Percentiles rank a stretch among this genome's conserved stretches.
Conservation (phyloP, 345 rosid species). For the Eucalyptus globulus region DNA sequence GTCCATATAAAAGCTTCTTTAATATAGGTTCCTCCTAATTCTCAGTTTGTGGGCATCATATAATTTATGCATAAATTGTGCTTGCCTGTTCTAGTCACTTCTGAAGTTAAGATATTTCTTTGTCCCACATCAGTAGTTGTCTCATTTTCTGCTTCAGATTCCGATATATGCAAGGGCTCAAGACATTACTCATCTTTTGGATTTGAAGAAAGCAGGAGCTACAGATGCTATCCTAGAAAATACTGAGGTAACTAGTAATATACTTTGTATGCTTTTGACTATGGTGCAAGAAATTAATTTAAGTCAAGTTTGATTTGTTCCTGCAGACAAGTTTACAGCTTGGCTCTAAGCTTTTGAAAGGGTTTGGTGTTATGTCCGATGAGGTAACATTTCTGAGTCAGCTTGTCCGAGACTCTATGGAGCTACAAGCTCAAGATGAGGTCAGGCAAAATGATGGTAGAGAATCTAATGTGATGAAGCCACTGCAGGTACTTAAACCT, state of each 20-base stretch:
- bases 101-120: neutral
- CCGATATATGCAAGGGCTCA: conserved; percentile 91
- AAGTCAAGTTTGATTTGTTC: neutral
- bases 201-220: conserved; percentile 85
- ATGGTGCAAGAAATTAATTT: neutral
- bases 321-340: conserved; percentile 86
- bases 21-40: neutral
- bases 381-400: conserved; percentile 71
- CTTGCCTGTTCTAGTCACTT: neutral
- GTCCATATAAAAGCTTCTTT: neutral
- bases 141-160: conserved; percentile 25
- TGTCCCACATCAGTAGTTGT: neutral
- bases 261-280: neutral
- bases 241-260: conserved; percentile 48
- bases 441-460: conserved; percentile 14
- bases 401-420: conserved; percentile 80
- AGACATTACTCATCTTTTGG: conserved; percentile 75
- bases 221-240: conserved; percentile 89
- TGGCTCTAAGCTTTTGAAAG: conserved; percentile 85
- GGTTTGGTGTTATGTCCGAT: conserved; percentile 95
- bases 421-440: conserved; percentile 65
- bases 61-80: neutral
- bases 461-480: conserved; percentile 32
- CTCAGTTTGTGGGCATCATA: neutral
- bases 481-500: conserved; percentile 28